Percentiles rank a stretch among this genome's conserved stretches.
Conservation (phyloP, 139 green algal genomes). For the Tetradesmus obliquus region DNA sequence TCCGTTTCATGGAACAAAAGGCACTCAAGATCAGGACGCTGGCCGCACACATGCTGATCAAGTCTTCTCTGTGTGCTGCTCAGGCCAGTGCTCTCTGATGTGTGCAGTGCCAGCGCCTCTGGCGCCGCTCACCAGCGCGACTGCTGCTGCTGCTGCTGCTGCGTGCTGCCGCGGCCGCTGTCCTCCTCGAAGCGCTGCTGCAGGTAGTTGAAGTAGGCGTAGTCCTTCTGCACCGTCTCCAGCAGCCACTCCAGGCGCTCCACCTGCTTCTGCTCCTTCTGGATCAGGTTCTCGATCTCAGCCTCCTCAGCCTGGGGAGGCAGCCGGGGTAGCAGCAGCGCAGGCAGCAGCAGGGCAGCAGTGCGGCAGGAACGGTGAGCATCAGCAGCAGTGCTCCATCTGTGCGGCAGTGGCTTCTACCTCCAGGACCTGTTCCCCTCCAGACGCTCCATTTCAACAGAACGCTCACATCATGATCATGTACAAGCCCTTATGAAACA, state of each 20-base stretch:
- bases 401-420: neutral
- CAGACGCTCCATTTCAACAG: too few species aligned
- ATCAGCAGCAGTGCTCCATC: neutral
- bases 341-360: neutral
- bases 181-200: constrained; percentile 17
- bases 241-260: constrained; percentile 43
- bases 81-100: too few species aligned
- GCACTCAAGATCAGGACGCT: too few species aligned
- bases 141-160: constrained; percentile 18
- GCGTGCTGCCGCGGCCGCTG: neutral
- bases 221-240: constrained; percentile 42
- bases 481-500: too few species aligned
- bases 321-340: neutral
- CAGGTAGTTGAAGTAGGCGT: constrained; percentile 32
- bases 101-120: too few species aligned
- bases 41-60: too few species aligned
- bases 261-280: constrained; percentile 37
- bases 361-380: neutral
- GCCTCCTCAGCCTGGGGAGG: constrained; percentile 28
- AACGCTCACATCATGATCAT: too few species aligned
- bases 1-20: too few species aligned
- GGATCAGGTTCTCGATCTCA: constrained; percentile 41
- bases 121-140: neutral
- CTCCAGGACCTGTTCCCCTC: too few species aligned
- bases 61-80: too few species aligned